Evolutionary conservation across 108 stramenopile species (phyloP), one percentile per base, ranked within the genome.

Genomic region (Nitzschia putrida): DNA sequence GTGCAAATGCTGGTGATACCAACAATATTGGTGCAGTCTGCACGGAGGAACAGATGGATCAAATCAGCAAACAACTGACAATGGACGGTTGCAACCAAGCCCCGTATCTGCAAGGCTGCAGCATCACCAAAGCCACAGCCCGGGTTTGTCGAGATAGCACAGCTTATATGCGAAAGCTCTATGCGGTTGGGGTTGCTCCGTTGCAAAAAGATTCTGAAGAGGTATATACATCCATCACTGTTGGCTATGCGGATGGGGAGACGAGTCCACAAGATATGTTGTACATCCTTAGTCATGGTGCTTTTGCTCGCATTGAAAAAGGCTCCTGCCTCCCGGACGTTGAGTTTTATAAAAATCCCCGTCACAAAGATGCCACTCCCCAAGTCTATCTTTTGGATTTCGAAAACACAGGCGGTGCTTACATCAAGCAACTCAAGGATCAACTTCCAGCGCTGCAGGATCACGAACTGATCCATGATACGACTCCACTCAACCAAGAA

Each of bases 111-210:
- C 71, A 71, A 53, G 10, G 61, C 8, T 71, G 71, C 23, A 59
- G 57, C 38, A 63, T 71, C 40, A 71, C 71, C 16, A 61, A 42
- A 8, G 71, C 71, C 14, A 71, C 71, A 37, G 41, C 71, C 34
- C 7, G 3, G 8, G 40, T 16, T 12, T 68, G 67, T 68, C 55
- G 34, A 8, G 54, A 68, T 42, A n/a, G 37, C 16, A 21, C 22
- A 9, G 44, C 42, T 4, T 68, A 53, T 29, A 53, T 56, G 54
- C 67, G 67, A 57, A 21, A 57, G 23, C 34, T 25, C 1, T 39
- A 41, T 34, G 29, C 29, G 3, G 29, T 34, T 18, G 54, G 38
- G 0, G 16, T 22, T 13, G 53, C 21, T 8, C n/a, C 1, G 2
- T 18, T 49, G 14, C 18, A 18, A 6, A 49, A 18, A 18, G 18